Evolutionary conservation across 495 filamentous ascomycete genomes (phyloP), one percentile per base, ranked within the genome.

Genomic region (Podospora bellae-mahoneyi): DNA sequence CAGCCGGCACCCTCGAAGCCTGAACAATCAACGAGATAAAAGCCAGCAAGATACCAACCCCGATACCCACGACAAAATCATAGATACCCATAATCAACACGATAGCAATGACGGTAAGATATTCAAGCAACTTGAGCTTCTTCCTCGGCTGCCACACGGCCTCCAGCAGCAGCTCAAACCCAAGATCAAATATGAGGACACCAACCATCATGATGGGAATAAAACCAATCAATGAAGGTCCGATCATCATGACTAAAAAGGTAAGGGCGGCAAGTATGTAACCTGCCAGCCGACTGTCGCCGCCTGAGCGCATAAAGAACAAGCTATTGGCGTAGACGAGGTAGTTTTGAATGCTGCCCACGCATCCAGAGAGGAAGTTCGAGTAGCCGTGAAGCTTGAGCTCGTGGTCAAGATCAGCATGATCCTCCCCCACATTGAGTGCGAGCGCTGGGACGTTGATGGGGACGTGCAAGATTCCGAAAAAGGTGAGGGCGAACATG

Each of bases 181-280:
- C 95, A 27, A 99, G 87, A 64, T 93, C 84, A 78, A 97, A 99
- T 58, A 99, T 99, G 34, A 99, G 80, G 19, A 92, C 90, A 16
- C 95, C 95, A 60, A 99, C 95, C 72, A 98, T 92, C 91, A 97
- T 96, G 64, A 97, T 90, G 5, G 95, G 95, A 64, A 99, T 97
- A 69, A 87, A 97, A 0, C 95, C 96, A 72, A 98, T 93, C 68
- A 96, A 88, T 3, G 85, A 84, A 5, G 95, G 94, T 0, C 95
- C 95, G 34, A 93, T 85, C 62, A 92, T 81, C 84, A 97, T 88
- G 53, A 98, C 86, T 0, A 87, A 90, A 68, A 86, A 86, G 0
- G 95, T 98, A 1, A 89, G 88, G 48, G 84, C 80, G 15, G 95
- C 96, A 56, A 99, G 85, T 82, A 94, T 84, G n/a, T 95, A 73